Evolutionary conservation across 495 filamentous ascomycete species (phyloP), one percentile per base, ranked within the genome.

Genomic region (Talaromyces nanjingensis): DNA sequence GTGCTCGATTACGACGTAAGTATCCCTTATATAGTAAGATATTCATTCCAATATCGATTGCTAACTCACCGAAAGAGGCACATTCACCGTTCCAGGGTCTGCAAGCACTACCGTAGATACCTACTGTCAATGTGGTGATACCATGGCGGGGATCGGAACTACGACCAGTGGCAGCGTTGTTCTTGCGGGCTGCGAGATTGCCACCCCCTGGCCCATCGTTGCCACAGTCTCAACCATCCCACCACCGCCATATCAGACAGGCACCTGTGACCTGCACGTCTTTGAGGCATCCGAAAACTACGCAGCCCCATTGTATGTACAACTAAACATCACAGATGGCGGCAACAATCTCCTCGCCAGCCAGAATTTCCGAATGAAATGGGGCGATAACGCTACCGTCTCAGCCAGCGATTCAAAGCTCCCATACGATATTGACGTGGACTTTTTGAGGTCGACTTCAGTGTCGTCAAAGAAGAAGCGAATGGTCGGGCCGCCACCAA

Each of bases 241-340:
- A 27, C 58, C 58, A 8, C 25, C 58, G 8, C 58, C 58, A 24
- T 45, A 60, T 9, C 58, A 60, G 12, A 60, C 58, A 16, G 58
- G 58, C 11, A 39, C 33, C 14, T 60, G 58, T 14, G 22, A 60
- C 33, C 4, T 60, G 8, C 58, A 60, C 33, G 22, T 60, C 5
- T 60, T 60, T 31, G 58, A 60, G 29, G 37, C 58, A 14, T 60
- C 58, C 18, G 18, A 39, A 20, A 60, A 9, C 58, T 60, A 60
- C 18, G 7, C 39, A 24, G 22, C 20, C 6, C 58, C 58, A 6
- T 33, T 60, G 18, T 33, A 33, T 42, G 33, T 60, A 16, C 58
- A 60, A 16, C 18, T 60, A 11, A 60, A 60, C 12, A 45, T 60
- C 9, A 60, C 27, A 9, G 58, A 37, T 20, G 58, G 58, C 5